Evolutionary conservation across 257 asterid genomes (phyloP).

Genomic region (Solanum pennellii): DNA sequence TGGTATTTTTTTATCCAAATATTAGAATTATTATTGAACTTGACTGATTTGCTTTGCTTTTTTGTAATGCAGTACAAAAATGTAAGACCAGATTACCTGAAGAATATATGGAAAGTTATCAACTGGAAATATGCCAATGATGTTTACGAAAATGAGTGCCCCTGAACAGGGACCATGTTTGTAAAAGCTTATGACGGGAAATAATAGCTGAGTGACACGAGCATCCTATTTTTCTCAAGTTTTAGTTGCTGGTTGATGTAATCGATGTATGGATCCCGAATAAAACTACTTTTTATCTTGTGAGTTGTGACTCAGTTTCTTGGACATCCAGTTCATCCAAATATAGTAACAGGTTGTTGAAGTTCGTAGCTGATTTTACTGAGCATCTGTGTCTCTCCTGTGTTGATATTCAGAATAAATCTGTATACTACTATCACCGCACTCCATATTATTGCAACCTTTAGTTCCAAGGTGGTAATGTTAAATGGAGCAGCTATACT

Average conservation of each 20-base stretch:
- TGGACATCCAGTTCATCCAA: neutral
- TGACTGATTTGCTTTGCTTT: neutral
- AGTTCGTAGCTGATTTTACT: neutral
- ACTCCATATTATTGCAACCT: neutral
- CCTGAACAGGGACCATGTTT: slow-evolving; percentile 1
- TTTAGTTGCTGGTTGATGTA: neutral
- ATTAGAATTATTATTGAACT: neutral
- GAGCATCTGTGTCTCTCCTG: neutral
- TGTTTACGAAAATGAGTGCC: slow-evolving; percentile 42
- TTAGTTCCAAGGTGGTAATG: neutral
- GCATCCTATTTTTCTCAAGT: neutral
- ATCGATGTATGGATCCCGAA: neutral
- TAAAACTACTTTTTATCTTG: neutral
- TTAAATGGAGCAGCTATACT: neutral
- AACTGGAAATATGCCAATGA: slow-evolving; percentile 73
- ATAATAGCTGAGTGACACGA: neutral
- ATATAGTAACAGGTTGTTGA: neutral
- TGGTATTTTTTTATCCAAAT: neutral
- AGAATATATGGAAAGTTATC: slow-evolving; percentile 69
- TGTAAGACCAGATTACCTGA: slow-evolving; percentile 68
- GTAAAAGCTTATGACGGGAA: neutral
- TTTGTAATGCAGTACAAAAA: slow-evolving; percentile 64
- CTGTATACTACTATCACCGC: neutral
- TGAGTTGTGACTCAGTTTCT: neutral
- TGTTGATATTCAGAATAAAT: neutral